Base-by-base conservation (phyloP, 2,329 filamentous ascomycete genomes). In the Ascochyta clinopodiicola region DNA sequence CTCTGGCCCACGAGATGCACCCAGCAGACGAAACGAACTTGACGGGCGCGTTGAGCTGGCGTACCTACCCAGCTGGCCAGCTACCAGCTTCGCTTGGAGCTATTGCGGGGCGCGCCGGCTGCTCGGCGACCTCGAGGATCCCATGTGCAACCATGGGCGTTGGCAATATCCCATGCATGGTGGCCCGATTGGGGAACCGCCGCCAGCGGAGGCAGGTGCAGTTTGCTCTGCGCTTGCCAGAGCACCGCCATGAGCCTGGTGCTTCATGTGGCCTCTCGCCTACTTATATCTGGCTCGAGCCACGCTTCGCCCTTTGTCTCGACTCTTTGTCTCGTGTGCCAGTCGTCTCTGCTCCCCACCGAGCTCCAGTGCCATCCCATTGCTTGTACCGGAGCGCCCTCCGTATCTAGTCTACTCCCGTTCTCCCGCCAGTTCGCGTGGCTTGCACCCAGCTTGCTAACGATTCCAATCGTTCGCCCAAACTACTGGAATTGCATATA, bases 111-210 rank as follows among this genome's bases (percentile, higher is more conserved):
- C 54, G 37, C 46, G 48, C 46, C 51, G 42, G 37, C 40, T 51
- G n/a, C 36, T 64, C 57, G 61, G 49, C 62, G 59, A 63, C 57
- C 50, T 60, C 45, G 57, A 63, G 61, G 57, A 47, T 52, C 55
- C 61, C 63, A 64, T 65, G 61, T 59, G 61, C 48, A 44, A 54
- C 56, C 54, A 52, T 24, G 46, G 51, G 46, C 57, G 35, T 45
- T 40, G 53, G 44, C 42, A 25, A 24, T 4, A 6, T 51, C 31
- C 51, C 55, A 62, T 54, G 57, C 61, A 57, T 52, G 44, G 42
- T 43, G 34, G 35, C 43, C 47, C 42, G 32, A 51, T 63, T 56
- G 40, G 49, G 53, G 31, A 35, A 42, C 39, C 53, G 54, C 54
- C 48, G 42, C 32, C 37, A 38, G 27, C 27, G 17, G 44, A 47